Evolutionary conservation across 2,329 filamentous ascomycete species (phyloP).

Genomic region (Fonsecaea monophora): DNA sequence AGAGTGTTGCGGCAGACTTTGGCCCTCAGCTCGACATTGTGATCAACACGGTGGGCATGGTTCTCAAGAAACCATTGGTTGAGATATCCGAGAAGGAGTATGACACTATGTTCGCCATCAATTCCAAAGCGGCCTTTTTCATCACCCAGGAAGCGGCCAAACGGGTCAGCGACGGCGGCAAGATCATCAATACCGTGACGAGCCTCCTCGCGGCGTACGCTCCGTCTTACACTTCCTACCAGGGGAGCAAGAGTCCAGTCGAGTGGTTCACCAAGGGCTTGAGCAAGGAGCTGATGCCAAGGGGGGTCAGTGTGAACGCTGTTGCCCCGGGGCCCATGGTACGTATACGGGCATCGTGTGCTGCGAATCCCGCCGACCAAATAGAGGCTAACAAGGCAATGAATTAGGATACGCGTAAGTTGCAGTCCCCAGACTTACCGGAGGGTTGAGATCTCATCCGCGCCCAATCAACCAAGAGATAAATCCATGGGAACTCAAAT

Average conservation of each 20-base stretch:
- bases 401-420: constrained; percentile 21
- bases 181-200: constrained; percentile 57
- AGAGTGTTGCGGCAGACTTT: constrained; percentile 50
- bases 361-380: not conserved
- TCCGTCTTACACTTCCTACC: constrained; percentile 55
- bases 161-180: constrained; percentile 54
- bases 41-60: constrained; percentile 60
- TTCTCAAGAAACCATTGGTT: constrained; percentile 56
- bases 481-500: not conserved
- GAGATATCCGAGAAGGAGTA: constrained; percentile 56
- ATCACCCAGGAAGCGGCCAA: constrained; percentile 54
- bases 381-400: not conserved
- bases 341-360: constrained; percentile 29
- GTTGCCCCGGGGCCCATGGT: constrained; percentile 51
- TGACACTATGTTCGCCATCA: constrained; percentile 57
- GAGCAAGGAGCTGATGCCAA: constrained; percentile 41
- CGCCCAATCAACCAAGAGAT: not conserved
- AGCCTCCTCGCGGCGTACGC: constrained; percentile 57
- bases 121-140: constrained; percentile 57
- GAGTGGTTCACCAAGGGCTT: constrained; percentile 48
- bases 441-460: not conserved
- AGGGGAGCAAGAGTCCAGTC: constrained; percentile 52
- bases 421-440: not conserved
- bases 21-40: constrained; percentile 56
- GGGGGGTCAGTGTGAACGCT: constrained; percentile 49